phyloP scores from a whole-genome alignment of 306 rosid genomes.

The Acacia melanoxylon region DNA sequence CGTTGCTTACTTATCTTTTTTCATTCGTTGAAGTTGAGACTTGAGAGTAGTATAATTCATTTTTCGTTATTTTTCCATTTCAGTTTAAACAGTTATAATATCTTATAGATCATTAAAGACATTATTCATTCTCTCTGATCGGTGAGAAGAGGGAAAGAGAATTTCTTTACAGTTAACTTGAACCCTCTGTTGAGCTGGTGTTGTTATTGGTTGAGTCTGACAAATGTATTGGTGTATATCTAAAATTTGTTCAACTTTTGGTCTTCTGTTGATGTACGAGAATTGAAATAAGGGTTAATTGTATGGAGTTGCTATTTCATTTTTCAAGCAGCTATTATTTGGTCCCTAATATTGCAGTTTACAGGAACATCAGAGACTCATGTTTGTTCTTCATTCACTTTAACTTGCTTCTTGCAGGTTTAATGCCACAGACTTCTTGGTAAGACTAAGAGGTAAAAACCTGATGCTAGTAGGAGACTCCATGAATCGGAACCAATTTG shows the following conservation, averaged over 20 bases:
- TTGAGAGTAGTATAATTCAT: slow-evolving; percentile 3
- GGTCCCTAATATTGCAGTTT: slow-evolving; percentile 19
- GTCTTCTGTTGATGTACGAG: slow-evolving; percentile 2
- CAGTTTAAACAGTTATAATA: not conserved
- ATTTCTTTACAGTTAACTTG: slow-evolving; percentile 3
- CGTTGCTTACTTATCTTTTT: not conserved
- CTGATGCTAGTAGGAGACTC: slow-evolving; percentile 95
- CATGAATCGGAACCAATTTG: slow-evolving; percentile 91
- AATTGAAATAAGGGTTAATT: slow-evolving; percentile 16
- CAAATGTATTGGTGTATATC: not conserved
- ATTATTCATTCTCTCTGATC: slow-evolving; percentile 4
- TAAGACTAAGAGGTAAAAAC: slow-evolving; percentile 72
- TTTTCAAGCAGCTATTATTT: slow-evolving; percentile 21
- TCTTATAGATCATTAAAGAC: slow-evolving; percentile 6
- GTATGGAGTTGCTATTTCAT: slow-evolving; percentile 7
- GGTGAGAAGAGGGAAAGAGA: slow-evolving; percentile 14
- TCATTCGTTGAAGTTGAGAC: slow-evolving; percentile 8
- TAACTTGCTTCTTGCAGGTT: slow-evolving; percentile 61
- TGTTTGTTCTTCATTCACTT: slow-evolving; percentile 32
- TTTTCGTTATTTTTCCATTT: slow-evolving; percentile 17
- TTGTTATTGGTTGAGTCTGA: not conserved
- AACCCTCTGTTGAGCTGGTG: not conserved
- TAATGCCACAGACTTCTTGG: slow-evolving; percentile 86
- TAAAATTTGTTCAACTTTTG: slow-evolving; percentile 12
- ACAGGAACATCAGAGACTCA: slow-evolving; percentile 21